Percentiles rank a stretch among this genome's conserved stretches.
These are phyloP conservation scores for Brassica carinata DNA, from an alignment of 345 rosid species.

Conservation along the genomic window DNA sequence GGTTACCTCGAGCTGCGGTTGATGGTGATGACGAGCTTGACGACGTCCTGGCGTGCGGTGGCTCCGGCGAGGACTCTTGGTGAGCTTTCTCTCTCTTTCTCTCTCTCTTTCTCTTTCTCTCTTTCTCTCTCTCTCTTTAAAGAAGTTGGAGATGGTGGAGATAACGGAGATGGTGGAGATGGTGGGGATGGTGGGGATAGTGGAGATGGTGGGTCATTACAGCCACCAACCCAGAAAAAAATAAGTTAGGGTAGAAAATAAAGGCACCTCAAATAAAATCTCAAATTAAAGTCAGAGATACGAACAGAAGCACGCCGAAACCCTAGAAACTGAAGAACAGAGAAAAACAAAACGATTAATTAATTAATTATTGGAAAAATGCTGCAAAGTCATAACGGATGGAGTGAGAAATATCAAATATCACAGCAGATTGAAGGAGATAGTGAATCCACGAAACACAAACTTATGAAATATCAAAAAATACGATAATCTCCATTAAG, in stretches of 20 bases:
- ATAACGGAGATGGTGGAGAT: too few relatives aligned
- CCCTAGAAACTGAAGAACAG: constrained; percentile 32
- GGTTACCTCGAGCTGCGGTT: too few relatives aligned
- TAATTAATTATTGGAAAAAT: not conserved
- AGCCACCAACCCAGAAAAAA: not conserved
- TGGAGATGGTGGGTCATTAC: too few relatives aligned
- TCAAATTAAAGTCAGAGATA: not conserved
- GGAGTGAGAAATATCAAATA: constrained; percentile 3
- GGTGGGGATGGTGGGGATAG: too few relatives aligned
- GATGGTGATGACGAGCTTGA: too few relatives aligned
- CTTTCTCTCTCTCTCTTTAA: too few relatives aligned
- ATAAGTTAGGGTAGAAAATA: not conserved
- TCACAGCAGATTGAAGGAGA: not conserved
- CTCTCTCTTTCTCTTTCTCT: too few relatives aligned
- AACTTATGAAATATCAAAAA: not conserved
- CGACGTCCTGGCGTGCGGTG: too few relatives aligned
- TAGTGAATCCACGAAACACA: constrained; percentile 6
- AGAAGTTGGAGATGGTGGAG: too few relatives aligned
- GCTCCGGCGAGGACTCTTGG: too few relatives aligned
- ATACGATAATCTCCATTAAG: not conserved
- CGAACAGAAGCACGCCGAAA: constrained; percentile 12
- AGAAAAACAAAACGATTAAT: not conserved
- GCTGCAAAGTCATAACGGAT: constrained; percentile 17
- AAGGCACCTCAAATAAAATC: constrained; percentile 13
- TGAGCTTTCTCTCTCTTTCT: too few relatives aligned